Percentiles rank a stretch among this genome's conserved stretches.
Evolutionary conservation across 164 flowering plant species (phyloP).

Genomic region (Piper betle): DNA sequence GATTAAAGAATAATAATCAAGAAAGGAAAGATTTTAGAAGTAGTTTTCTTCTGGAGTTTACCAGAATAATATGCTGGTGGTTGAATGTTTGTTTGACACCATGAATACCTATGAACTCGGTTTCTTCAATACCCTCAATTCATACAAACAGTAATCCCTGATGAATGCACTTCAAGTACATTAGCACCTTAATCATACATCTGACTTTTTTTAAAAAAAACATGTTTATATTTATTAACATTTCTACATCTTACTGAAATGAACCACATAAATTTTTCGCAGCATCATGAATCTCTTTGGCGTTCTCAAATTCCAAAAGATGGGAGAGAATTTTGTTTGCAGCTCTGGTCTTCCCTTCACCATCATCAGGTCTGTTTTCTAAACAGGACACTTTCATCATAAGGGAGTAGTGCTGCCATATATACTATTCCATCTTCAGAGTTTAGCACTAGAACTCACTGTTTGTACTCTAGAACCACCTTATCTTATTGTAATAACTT

Average conservation of each 20-base stretch:
- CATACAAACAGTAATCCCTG: background rate
- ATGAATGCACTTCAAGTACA: too few relatives aligned
- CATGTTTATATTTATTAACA: background rate
- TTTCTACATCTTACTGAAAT: too few relatives aligned
- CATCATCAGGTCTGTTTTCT: slow-evolving; percentile 57
- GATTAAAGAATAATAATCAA: too few relatives aligned
- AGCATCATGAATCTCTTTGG: slow-evolving; percentile 99
- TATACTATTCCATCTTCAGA: background rate
- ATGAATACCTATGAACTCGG: background rate
- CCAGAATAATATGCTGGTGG: background rate
- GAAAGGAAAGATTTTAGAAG: too few relatives aligned
- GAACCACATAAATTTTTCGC: slow-evolving; percentile 6
- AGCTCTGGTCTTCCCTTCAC: slow-evolving; percentile 80
- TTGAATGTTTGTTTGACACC: background rate
- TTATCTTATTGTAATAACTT: too few relatives aligned
- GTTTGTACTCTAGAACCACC: too few relatives aligned
- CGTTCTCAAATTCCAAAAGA: slow-evolving; percentile 92
- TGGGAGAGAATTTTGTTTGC: slow-evolving; percentile 87
- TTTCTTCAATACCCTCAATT: background rate
- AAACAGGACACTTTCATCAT: too few relatives aligned
- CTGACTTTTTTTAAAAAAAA: background rate
- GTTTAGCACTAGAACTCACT: background rate
- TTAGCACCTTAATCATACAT: too few relatives aligned
- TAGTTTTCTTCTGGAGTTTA: too few relatives aligned
- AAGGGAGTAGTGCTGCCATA: background rate